Conservation (phyloP, 768 basidiomycete species). For the Rubroboletus pulcherrimus region DNA sequence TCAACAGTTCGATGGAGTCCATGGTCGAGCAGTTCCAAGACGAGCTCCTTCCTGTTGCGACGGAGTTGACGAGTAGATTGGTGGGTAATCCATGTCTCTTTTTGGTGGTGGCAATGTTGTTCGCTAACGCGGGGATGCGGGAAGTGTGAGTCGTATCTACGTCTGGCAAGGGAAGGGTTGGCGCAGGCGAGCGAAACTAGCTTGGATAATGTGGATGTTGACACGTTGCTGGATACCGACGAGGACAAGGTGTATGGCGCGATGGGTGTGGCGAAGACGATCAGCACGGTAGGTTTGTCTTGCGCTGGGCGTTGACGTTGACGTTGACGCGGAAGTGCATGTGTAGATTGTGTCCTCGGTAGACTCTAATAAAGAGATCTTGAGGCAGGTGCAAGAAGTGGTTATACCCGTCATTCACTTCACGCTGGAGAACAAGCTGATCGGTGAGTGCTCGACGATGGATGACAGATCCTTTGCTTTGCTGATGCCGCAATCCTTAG, state of each 20-base stretch:
- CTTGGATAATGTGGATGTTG: slow-evolving; percentile 49
- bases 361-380: slow-evolving; percentile 68
- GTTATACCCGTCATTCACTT: slow-evolving; percentile 73
- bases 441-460: slow-evolving; percentile 48
- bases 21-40: slow-evolving; percentile 85
- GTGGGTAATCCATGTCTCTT: slow-evolving; percentile 39
- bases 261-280: slow-evolving; percentile 85
- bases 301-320: not conserved
- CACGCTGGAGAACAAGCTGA: slow-evolving; percentile 71
- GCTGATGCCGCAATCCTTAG: slow-evolving; percentile 33
- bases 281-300: slow-evolving; percentile 56
- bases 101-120: not conserved
- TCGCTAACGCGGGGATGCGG: not conserved
- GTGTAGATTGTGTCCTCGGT: slow-evolving; percentile 72
- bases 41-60: slow-evolving; percentile 81
- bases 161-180: slow-evolving; percentile 68
- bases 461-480: not conserved
- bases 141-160: slow-evolving; percentile 80
- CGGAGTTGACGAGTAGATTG: slow-evolving; percentile 71
- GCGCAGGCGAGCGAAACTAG: slow-evolving; percentile 48
- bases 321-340: not conserved
- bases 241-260: slow-evolving; percentile 86
- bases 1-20: slow-evolving; percentile 78
- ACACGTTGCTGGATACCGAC: slow-evolving; percentile 54
- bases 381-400: slow-evolving; percentile 77